phyloP scores from a whole-genome alignment of 1,284 basidiomycete genomes.

The Naganishia cerealis region DNA sequence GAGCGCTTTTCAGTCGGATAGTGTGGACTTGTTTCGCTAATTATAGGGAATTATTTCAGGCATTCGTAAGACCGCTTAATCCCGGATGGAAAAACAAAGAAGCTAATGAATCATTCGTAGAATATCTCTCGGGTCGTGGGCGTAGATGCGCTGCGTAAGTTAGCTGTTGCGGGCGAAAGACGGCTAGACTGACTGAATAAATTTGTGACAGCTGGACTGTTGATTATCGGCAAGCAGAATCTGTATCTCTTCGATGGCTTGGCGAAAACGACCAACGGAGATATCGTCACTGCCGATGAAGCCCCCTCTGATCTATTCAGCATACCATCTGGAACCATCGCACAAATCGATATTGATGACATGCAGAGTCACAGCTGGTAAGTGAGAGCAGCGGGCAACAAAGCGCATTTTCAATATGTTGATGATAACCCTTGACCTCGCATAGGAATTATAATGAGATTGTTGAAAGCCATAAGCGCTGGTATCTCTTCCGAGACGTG shows the following conservation, averaged over 20 bases:
- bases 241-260: constrained; percentile 90
- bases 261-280: constrained; percentile 81
- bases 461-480: constrained; percentile 72
- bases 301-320: constrained; percentile 79
- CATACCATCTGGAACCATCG: constrained; percentile 73
- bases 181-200: not conserved
- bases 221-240: constrained; percentile 80
- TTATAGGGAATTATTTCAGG: not conserved
- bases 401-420: constrained; percentile 7
- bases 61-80: constrained; percentile 9
- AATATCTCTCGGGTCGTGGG: constrained; percentile 82
- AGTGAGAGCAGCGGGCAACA: constrained; percentile 36
- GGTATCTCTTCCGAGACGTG: constrained; percentile 84
- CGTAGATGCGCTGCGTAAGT: constrained; percentile 77
- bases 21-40: not conserved
- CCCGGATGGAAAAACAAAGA: not conserved
- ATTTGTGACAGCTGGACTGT: constrained; percentile 67
- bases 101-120: constrained; percentile 36
- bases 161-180: not conserved
- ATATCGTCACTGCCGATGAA: constrained; percentile 83
- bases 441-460: constrained; percentile 76
- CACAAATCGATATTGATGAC: constrained; percentile 69
- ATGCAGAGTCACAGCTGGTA: constrained; percentile 78
- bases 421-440: constrained; percentile 23
- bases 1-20: constrained; percentile 34